Conservation (phyloP, 1,139 yeast species). For the Kazachstania sp. region DNA sequence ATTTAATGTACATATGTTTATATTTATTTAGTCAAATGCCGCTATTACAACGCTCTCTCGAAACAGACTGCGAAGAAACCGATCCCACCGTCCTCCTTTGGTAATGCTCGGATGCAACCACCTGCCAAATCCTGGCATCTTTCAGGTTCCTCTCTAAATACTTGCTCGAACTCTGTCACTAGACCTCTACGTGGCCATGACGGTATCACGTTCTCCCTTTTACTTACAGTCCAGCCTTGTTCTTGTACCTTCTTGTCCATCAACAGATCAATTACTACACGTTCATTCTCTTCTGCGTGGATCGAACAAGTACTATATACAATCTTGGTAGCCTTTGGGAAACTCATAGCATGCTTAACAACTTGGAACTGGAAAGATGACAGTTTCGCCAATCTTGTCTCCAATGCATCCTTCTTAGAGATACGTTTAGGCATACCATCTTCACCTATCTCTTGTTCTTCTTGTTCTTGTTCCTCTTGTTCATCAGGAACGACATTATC, state of each 20-base stretch:
- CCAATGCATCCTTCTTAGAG: slow-evolving; percentile 35
- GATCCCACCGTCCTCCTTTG: slow-evolving; percentile 89
- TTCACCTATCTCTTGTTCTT: slow-evolving; percentile 2
- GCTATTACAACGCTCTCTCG: slow-evolving; percentile 29
- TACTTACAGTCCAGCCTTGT: slow-evolving; percentile 70
- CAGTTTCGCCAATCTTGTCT: slow-evolving; percentile 58
- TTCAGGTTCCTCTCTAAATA: slow-evolving; percentile 37
- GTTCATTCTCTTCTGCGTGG: slow-evolving; percentile 87
- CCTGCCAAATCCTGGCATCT: slow-evolving; percentile 55
- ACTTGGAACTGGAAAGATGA: slow-evolving; percentile 82
- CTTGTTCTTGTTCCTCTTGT: slow-evolving; percentile 30
- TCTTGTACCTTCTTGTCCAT: slow-evolving; percentile 50
- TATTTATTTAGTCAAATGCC: too few relatives aligned
- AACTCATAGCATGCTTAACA: slow-evolving; percentile 77
- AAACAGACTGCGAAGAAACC: slow-evolving; percentile 81
- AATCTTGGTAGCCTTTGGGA: slow-evolving; percentile 68
- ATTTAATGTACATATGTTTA: neutral
- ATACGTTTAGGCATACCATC: slow-evolving; percentile 12
- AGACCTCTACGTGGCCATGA: slow-evolving; percentile 81
- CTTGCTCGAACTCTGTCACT: slow-evolving; percentile 50
- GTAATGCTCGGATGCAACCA: slow-evolving; percentile 78
- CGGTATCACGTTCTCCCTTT: slow-evolving; percentile 60
- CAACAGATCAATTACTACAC: slow-evolving; percentile 73
- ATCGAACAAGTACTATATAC: slow-evolving; percentile 94
- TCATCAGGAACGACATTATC: slow-evolving; percentile 31